Conservation (phyloP, 345 rosid species). For the Pseudoturritis turrita region DNA sequence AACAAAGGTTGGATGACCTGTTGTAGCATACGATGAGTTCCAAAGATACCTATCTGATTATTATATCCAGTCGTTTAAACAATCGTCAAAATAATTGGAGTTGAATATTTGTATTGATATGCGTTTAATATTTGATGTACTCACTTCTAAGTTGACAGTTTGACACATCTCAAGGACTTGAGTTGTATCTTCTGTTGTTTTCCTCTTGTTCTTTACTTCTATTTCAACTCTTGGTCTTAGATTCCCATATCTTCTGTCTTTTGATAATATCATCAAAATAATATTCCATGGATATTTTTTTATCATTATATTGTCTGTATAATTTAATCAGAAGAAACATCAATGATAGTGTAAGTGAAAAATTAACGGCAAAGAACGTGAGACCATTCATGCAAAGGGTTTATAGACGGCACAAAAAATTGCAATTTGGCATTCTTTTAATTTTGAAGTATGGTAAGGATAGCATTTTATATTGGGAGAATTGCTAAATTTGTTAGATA, state of each 20-base stretch:
- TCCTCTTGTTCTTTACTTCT: conserved; percentile 30
- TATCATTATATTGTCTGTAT: background rate
- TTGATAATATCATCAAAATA: background rate
- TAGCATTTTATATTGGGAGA: background rate
- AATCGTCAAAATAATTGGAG: conserved; percentile 12
- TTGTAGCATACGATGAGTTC: background rate
- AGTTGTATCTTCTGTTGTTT: conserved; percentile 31
- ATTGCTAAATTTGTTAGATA: background rate
- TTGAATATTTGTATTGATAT: conserved; percentile 9
- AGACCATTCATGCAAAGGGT: background rate
- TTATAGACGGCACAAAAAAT: background rate
- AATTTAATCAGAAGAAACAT: background rate
- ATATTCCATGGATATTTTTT: background rate
- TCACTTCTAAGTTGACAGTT: conserved; percentile 21
- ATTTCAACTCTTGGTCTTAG: conserved; percentile 29
- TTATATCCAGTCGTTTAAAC: background rate
- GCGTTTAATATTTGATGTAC: conserved; percentile 21
- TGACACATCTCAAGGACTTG: conserved; percentile 27
- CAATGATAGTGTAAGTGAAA: background rate
- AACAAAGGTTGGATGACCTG: background rate
- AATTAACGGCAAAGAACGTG: background rate
- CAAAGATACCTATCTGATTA: background rate
- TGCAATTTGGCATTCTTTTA: background rate
- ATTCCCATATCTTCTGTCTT: conserved; percentile 13
- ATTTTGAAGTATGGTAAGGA: background rate